Evolutionary conservation across 1,284 basidiomycete genomes (phyloP), one percentile per base, ranked within the genome.

Genomic region (Pseudozyma sp.): DNA sequence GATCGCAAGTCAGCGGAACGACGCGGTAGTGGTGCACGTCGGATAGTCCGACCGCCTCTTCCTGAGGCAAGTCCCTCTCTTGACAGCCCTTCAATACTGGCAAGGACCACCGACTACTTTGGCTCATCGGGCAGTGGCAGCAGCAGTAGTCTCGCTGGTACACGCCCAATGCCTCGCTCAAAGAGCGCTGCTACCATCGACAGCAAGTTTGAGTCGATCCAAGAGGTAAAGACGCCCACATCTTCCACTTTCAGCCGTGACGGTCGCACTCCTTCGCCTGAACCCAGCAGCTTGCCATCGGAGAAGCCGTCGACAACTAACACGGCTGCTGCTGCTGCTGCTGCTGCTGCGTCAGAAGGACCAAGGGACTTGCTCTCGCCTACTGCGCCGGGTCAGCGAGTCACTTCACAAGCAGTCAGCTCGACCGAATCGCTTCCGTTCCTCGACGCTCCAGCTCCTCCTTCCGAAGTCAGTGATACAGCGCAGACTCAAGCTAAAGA

Each of bases 391-490:
- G 57, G 35, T 8, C 49, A 52, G 25, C 59, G 64, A 8, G 59
- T 69, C 51, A 65, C 48, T 31, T 76, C 73, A 25, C 55, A 63
- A 47, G 68, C 68, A 16, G 61, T 45, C 50, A 76, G 76, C 58
- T 76, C 72, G 3, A 78, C 70, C 31, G 78, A 78, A 2, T 77
- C 75, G 31, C 66, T 78, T n/a, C 78, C 72, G 12, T 77, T 70
- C 31, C 53, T 73, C 21, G 78, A 79, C 42, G 78, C 72, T 2
- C 58, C 63, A 6, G 42, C 49, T 13, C 59, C 68, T 12, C 44
- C 64, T 10, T 61, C 60, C 10, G 70, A 68, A 9, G 13, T 48
- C 12, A 54, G 56, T 2, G 60, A 68, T 38, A 35, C 51, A 8
- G 18, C 36, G 35, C 54, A 71, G 18, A 44, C 62, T 18, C 40